Conservation (phyloP, 2,329 filamentous ascomycete genomes). For the Tolypocladium amazonense region DNA sequence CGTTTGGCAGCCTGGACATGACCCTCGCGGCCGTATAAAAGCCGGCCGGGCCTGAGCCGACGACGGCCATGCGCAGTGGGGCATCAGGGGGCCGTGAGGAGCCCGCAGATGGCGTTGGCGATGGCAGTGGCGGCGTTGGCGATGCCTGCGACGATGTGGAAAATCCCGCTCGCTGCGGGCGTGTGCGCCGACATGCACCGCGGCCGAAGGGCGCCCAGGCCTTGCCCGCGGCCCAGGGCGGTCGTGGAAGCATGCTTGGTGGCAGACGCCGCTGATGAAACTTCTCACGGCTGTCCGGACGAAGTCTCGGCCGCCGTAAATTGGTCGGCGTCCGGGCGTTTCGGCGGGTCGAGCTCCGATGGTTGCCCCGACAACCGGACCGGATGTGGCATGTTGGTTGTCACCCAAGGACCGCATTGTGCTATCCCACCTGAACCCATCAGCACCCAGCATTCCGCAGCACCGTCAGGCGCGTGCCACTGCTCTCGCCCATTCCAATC, state of each 20-base stretch:
- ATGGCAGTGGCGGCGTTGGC: slow-evolving; percentile 6
- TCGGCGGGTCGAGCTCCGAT: background rate
- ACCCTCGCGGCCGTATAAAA: slow-evolving; percentile 90
- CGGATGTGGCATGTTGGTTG: background rate
- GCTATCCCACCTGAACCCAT: background rate
- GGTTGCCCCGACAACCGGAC: background rate
- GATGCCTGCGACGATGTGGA: background rate
- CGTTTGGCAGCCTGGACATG: slow-evolving; percentile 62
- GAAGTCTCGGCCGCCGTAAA: background rate
- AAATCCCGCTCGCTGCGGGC: background rate
- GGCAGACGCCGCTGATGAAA: background rate
- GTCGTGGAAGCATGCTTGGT: background rate
- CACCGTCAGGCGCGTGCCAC: too few species aligned
- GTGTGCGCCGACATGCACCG: background rate
- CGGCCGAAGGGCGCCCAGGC: background rate
- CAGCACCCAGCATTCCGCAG: background rate
- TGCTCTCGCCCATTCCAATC: too few species aligned
- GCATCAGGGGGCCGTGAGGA: slow-evolving; percentile 17
- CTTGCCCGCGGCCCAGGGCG: background rate
- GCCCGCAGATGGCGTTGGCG: slow-evolving; percentile 6
- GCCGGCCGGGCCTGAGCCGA: slow-evolving; percentile 89
- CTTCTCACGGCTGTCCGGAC: background rate
- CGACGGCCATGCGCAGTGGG: slow-evolving; percentile 70
- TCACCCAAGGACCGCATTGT: background rate
- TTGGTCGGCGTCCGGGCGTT: background rate